A percentile compares a stretch with the other conserved stretches of the same genome.
phyloP scores from a whole-genome alignment of 2,329 filamentous ascomycete species.

The Paracorniculantispora psalliotae region DNA sequence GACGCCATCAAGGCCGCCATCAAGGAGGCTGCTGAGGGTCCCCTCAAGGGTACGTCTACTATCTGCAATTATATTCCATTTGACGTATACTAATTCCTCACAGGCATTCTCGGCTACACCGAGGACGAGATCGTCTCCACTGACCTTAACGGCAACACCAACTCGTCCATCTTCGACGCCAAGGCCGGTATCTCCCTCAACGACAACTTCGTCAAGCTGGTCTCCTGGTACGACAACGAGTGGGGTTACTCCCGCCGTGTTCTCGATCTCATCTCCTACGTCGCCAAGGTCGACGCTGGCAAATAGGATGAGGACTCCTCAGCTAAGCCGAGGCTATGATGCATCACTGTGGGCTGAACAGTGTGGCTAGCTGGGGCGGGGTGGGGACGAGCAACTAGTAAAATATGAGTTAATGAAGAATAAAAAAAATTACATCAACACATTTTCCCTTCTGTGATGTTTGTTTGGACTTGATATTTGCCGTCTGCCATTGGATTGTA shows the following conservation, averaged over 20 bases:
- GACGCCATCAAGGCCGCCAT: conserved; percentile 90
- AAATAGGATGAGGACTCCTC: conserved; percentile 34
- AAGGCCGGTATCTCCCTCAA: conserved; percentile 99
- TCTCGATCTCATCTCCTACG: conserved; percentile 73
- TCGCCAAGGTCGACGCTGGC: conserved; percentile 68
- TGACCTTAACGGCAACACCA: conserved; percentile 86
- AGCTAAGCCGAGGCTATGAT: conserved; percentile 19
- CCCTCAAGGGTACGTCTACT: conserved; percentile 68
- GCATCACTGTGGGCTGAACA: conserved; percentile 15
- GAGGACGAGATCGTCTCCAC: conserved; percentile 95
- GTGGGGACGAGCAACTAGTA: conserved; percentile 13
- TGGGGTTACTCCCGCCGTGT: conserved; percentile 99
- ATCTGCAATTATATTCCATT: conserved; percentile 22
- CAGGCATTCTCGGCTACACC: conserved; percentile 87
- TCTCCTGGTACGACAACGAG: conserved; percentile 99
- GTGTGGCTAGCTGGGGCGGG: conserved; percentile 12
- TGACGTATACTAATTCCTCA: conserved; percentile 15
- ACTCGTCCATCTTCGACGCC: conserved; percentile 98
- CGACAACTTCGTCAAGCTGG: conserved; percentile 97
- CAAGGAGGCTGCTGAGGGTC: conserved; percentile 79
- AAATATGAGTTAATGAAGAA: conserved; percentile 16
- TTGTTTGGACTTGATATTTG: not conserved
- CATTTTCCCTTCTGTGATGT: not conserved
- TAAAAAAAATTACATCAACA: conserved; percentile 13
- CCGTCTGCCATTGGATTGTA: no score